A percentile compares a stretch with the other conserved stretches of the same genome.
These are phyloP conservation scores for Tetragonia tetragonoides DNA, from an alignment of 148 eudicot species.

Conservation along the genomic window DNA sequence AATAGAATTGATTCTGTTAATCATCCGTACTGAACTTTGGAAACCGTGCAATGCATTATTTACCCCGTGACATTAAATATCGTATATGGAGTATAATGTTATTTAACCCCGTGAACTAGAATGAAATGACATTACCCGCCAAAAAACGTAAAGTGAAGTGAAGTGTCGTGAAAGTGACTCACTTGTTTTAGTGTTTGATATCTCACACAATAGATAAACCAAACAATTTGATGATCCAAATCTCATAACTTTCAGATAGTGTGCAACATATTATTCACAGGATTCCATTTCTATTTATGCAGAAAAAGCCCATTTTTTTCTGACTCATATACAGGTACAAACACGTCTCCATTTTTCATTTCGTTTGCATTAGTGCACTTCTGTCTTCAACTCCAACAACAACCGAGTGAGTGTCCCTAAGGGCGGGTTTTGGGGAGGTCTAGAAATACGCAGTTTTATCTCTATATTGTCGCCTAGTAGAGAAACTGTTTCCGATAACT, in stretches of 20 bases:
- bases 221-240: background rate
- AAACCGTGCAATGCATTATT: slow-evolving; percentile 12
- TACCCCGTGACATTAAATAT: background rate
- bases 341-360: slow-evolving; percentile 2
- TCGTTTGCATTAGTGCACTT: slow-evolving; percentile 12
- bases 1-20: too few species aligned
- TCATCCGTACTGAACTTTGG: background rate
- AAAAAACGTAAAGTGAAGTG: slow-evolving; percentile 6
- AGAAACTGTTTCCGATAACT: too few species aligned
- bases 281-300: slow-evolving; percentile 10
- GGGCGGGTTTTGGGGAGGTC: too few species aligned
- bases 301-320: slow-evolving; percentile 10
- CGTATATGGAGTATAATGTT: too few species aligned
- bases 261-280: slow-evolving; percentile 24
- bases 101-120: slow-evolving; percentile 20
- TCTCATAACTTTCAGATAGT: slow-evolving; percentile 8
- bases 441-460: too few species aligned
- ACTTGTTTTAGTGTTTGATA: slow-evolving; percentile 11
- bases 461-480: too few species aligned
- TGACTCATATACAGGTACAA: slow-evolving; percentile 22
- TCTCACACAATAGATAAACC: background rate
- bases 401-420: too few species aligned
- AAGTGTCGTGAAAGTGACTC: slow-evolving; percentile 19
- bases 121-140: slow-evolving; percentile 26
- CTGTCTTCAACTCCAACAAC: background rate